Percentiles rank a stretch among this genome's conserved stretches.
phyloP scores from a whole-genome alignment of 148 eudicot species.

The Hydrangea macrophylla region DNA sequence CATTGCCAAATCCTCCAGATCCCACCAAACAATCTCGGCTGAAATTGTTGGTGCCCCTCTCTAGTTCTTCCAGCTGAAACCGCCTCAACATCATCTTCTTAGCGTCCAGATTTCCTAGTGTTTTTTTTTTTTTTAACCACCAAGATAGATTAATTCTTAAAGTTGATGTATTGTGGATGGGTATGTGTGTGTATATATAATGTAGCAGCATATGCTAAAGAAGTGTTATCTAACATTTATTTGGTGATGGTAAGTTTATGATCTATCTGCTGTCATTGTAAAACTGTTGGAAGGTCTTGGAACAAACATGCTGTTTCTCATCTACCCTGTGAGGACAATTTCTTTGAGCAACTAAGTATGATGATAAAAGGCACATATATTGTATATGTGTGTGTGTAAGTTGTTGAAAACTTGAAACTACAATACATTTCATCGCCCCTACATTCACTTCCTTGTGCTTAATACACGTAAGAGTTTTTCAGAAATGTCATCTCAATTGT shows the following conservation, averaged over 20 bases:
- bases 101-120: conserved; percentile 24
- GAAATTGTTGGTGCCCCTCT: conserved; percentile 40
- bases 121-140: background rate
- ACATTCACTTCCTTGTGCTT: background rate
- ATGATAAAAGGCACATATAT: background rate
- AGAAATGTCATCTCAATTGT: background rate
- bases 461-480: background rate
- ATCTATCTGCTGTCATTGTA: background rate
- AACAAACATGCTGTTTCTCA: too few relatives aligned
- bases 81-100: conserved; percentile 28
- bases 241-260: background rate
- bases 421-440: background rate
- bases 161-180: background rate
- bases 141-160: background rate
- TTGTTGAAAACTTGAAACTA: background rate
- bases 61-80: conserved; percentile 28
- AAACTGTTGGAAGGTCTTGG: too few relatives aligned
- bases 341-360: background rate
- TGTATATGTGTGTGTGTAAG: too few relatives aligned
- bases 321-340: background rate
- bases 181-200: background rate
- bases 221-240: background rate
- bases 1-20: conserved; percentile 47
- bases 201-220: background rate
- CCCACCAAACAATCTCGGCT: conserved; percentile 37